Evolutionary conservation across 345 rosid genomes (phyloP), one percentile per base, ranked within the genome.

Genomic region (Eucalyptus microcorys): DNA sequence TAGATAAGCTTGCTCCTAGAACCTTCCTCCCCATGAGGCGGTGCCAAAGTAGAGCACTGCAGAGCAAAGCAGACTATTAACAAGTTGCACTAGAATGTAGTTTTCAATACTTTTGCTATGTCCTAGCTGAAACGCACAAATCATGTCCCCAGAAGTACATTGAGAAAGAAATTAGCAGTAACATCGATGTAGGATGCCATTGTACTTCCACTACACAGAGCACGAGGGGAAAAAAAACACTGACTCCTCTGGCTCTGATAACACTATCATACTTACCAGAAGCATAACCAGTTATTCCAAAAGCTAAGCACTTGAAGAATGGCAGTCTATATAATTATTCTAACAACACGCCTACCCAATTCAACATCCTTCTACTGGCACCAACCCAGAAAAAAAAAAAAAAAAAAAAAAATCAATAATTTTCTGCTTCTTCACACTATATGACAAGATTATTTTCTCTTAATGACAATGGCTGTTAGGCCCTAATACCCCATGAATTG

Each of bases 31-130:
- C 99, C 99, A 98, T 96, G 87, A 98, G 91, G 88, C 91, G 92
- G 87, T 94, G 95, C 99, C 99, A 98, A 53, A 97, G 96, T 90
- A 98, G 98, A 88, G 98, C 98, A 85, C 99, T 97, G 95, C 93
- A 90, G 16, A 47, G 45, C 27, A 86, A 87, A 34, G 45, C 71
- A 86, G 50, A 88, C 59, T 37, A 40, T 50, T 34, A 12, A 34
- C 14, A 71, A 17, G 81, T 34, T 34, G 26, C 45, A 19, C 81
- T 71, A 34, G 43, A 68, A 68, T 21, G 83, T 40, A 76, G 47
- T 76, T 40, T 76, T 22, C 27, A 40, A 3, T 5, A 34, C 81
- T 71, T 71, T 19, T 17, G 83, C 47, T 40, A 37, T 21, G 15
- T 11, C 83, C 83, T 40, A 40, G 83, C 47, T 4, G 47, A 76